These are phyloP conservation scores for Kwoniella pini DNA, from an alignment of 768 basidiomycete genomes.

Conservation along the genomic window DNA sequence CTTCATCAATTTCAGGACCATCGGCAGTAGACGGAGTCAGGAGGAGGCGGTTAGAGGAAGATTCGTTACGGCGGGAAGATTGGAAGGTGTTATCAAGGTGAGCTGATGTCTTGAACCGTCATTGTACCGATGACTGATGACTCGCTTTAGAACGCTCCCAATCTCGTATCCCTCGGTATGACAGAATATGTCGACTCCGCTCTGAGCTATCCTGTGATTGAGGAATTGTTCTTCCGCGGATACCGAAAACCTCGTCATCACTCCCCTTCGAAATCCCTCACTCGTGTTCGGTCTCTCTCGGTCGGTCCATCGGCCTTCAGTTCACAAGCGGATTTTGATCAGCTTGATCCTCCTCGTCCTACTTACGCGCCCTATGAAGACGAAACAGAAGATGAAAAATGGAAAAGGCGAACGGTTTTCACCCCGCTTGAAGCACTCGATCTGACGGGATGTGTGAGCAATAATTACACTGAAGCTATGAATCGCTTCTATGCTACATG, in stretches of 20 bases:
- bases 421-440: constrained; percentile 84
- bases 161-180: constrained; percentile 82
- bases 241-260: constrained; percentile 40
- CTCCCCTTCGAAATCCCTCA: constrained; percentile 33
- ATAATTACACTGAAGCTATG: constrained; percentile 82
- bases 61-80: constrained; percentile 87
- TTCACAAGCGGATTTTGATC: constrained; percentile 19
- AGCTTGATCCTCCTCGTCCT: constrained; percentile 45
- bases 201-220: constrained; percentile 77
- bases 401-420: constrained; percentile 54
- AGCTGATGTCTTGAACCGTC: constrained; percentile 11
- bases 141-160: constrained; percentile 74
- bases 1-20: constrained; percentile 96
- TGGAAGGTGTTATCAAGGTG: constrained; percentile 57
- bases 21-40: constrained; percentile 89
- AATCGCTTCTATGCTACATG: constrained; percentile 67
- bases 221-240: constrained; percentile 87
- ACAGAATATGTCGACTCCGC: constrained; percentile 97
- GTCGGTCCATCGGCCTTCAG: constrained; percentile 21
- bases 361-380: constrained; percentile 61
- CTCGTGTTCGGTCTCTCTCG: constrained; percentile 31
- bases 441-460: constrained; percentile 90
- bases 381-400: constrained; percentile 75
- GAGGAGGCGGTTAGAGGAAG: constrained; percentile 85
- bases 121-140: constrained; percentile 13